These are phyloP conservation scores for Vitis hybrid DNA, from an alignment of 177 flowering plant species.

Conservation along the genomic window DNA sequence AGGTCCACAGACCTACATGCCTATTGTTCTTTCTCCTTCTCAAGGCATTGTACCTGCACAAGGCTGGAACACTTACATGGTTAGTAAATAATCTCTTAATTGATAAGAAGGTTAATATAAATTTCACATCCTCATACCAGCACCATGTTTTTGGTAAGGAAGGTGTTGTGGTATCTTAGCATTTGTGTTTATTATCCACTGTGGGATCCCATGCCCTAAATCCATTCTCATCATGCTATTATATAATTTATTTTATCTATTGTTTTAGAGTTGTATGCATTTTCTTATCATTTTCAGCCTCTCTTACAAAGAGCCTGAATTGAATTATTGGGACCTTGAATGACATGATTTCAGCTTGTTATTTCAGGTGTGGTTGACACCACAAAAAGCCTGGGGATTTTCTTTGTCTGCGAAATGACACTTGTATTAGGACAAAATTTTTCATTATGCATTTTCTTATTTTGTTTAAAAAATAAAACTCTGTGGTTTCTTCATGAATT, in stretches of 20 bases:
- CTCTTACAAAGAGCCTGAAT: not conserved
- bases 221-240: not conserved
- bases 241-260: not conserved
- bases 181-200: not conserved
- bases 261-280: not conserved
- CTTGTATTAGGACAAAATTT: not conserved
- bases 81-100: conserved; percentile 30
- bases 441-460: no score
- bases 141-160: not conserved
- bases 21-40: conserved; percentile 55
- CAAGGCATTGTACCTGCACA: conserved; percentile 54
- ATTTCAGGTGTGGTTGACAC: not conserved
- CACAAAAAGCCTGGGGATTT: not conserved
- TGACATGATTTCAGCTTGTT: not conserved
- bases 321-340: not conserved
- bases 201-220: not conserved
- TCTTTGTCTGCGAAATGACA: not conserved
- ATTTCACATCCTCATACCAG: not conserved
- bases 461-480: no score
- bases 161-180: not conserved
- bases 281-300: not conserved
- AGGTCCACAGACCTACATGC: conserved; percentile 50
- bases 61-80: conserved; percentile 74
- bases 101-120: not conserved
- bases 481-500: no score